Evolutionary conservation across 495 filamentous ascomycete species (phyloP).

Genomic region (Aspergillus coremiiformis): DNA sequence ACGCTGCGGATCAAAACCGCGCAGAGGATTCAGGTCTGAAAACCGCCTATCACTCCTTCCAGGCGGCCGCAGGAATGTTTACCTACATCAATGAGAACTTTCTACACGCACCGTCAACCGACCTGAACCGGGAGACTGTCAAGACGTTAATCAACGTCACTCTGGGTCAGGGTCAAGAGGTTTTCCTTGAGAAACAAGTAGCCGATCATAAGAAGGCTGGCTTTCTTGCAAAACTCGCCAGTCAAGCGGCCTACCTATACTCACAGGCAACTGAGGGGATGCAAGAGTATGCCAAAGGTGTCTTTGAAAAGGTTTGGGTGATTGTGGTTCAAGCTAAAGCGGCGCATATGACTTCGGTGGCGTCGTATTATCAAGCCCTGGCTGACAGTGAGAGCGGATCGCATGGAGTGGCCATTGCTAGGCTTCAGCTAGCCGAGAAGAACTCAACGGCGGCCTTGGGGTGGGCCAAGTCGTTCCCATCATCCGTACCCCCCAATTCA

Average conservation of each 20-base stretch:
- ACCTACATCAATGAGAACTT: slow-evolving; percentile 99
- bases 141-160: slow-evolving; percentile 89
- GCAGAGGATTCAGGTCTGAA: slow-evolving; percentile 89
- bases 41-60: slow-evolving; percentile 96
- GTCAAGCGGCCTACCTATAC: slow-evolving; percentile 84
- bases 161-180: slow-evolving; percentile 91
- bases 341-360: slow-evolving; percentile 73
- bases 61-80: slow-evolving; percentile 97
- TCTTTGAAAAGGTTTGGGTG: slow-evolving; percentile 96
- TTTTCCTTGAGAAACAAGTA: slow-evolving; percentile 95
- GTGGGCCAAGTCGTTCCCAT: slow-evolving; percentile 74
- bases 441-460: slow-evolving; percentile 67
- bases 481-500: slow-evolving; percentile 66
- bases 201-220: slow-evolving; percentile 89
- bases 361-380: slow-evolving; percentile 90
- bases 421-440: slow-evolving; percentile 73
- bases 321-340: slow-evolving; percentile 80
- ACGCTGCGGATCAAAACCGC: slow-evolving; percentile 88
- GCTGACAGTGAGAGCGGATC: slow-evolving; percentile 83
- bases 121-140: slow-evolving; percentile 88
- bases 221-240: slow-evolving; percentile 83
- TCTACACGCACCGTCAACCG: slow-evolving; percentile 88
- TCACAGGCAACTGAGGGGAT: slow-evolving; percentile 79
- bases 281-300: slow-evolving; percentile 87
- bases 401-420: slow-evolving; percentile 78